These are phyloP conservation scores for Pyricularia sp. DNA, from an alignment of 2,329 filamentous ascomycete genomes.

Conservation along the genomic window DNA sequence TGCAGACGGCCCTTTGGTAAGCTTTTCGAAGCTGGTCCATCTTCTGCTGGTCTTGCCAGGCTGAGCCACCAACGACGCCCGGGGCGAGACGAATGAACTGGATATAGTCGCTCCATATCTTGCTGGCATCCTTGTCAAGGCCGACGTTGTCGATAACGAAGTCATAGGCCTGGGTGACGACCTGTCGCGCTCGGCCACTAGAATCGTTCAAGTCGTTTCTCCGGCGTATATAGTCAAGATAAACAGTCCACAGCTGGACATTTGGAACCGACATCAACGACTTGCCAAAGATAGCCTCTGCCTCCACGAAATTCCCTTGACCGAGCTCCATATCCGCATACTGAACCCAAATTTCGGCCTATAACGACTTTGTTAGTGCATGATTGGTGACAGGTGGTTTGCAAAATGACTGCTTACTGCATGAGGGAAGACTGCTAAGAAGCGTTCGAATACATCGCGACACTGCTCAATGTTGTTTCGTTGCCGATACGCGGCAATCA, in stretches of 20 bases:
- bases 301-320: slow-evolving; percentile 64
- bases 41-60: slow-evolving; percentile 97
- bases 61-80: slow-evolving; percentile 68
- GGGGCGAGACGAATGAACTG: slow-evolving; percentile 84
- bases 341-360: slow-evolving; percentile 87
- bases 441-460: slow-evolving; percentile 69
- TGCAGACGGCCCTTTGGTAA: slow-evolving; percentile 78
- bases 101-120: slow-evolving; percentile 89
- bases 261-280: slow-evolving; percentile 69
- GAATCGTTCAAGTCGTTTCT: slow-evolving; percentile 80
- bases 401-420: slow-evolving; percentile 51
- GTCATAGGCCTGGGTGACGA: slow-evolving; percentile 78
- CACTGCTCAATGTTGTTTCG: slow-evolving; percentile 73
- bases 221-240: slow-evolving; percentile 88
- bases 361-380: background rate
- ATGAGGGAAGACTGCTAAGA: slow-evolving; percentile 77
- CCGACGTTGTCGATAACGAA: slow-evolving; percentile 84
- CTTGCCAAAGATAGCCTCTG: slow-evolving; percentile 70
- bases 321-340: slow-evolving; percentile 85
- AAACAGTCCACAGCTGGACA: slow-evolving; percentile 81
- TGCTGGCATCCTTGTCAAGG: slow-evolving; percentile 78
- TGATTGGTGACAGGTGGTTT: background rate
- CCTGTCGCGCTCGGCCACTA: slow-evolving; percentile 60
- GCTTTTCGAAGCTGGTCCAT: slow-evolving; percentile 87
- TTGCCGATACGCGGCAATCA: slow-evolving; percentile 74